These are phyloP conservation scores for Xylaria castorea DNA, from an alignment of 495 filamentous ascomycete genomes.

Conservation along the genomic window DNA sequence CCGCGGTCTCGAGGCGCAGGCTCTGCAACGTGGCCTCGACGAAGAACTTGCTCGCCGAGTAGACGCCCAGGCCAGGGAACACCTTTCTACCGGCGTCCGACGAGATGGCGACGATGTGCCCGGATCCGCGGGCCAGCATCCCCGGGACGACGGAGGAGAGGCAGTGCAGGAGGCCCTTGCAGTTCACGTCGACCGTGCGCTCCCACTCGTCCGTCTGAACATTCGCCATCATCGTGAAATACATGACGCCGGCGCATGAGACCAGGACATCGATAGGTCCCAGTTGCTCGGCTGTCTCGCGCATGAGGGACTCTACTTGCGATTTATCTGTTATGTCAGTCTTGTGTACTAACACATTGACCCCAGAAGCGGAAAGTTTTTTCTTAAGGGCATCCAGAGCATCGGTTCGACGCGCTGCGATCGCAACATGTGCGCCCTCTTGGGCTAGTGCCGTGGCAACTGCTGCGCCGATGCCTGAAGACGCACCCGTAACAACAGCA, in stretches of 20 bases:
- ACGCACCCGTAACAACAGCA: conserved; percentile 61
- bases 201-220: conserved; percentile 70
- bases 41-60: conserved; percentile 76
- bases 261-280: conserved; percentile 71
- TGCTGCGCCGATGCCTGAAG: conserved; percentile 62
- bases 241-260: conserved; percentile 76
- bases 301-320: conserved; percentile 63
- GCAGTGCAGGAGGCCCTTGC: conserved; percentile 72
- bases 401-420: conserved; percentile 67
- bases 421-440: conserved; percentile 66
- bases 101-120: conserved; percentile 72
- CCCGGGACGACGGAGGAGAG: conserved; percentile 63
- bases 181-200: conserved; percentile 73
- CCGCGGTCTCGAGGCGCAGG: conserved; percentile 70
- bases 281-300: conserved; percentile 58
- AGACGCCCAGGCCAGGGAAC: conserved; percentile 75
- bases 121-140: conserved; percentile 64
- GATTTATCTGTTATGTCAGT: conserved; percentile 67
- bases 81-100: conserved; percentile 74
- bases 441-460: conserved; percentile 49
- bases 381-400: conserved; percentile 64
- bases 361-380: conserved; percentile 54
- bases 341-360: conserved; percentile 62
- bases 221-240: conserved; percentile 78
- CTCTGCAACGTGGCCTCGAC: conserved; percentile 72